A percentile compares a stretch with the other conserved stretches of the same genome.
These are phyloP conservation scores for Kokia cookei DNA, from an alignment of 441 rosid genomes.

Conservation along the genomic window DNA sequence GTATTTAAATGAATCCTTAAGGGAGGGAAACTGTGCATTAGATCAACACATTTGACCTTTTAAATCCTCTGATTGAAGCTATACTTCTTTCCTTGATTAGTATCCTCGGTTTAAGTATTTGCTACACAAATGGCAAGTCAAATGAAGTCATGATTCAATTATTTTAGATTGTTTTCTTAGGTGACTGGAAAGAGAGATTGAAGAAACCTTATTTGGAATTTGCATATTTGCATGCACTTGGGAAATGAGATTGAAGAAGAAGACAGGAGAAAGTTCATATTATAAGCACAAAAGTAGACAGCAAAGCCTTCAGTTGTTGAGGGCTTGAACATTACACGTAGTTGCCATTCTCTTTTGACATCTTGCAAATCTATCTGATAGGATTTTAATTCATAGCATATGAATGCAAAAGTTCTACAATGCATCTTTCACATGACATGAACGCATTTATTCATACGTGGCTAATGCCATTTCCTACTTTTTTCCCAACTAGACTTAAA, in stretches of 20 bases:
- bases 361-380: conserved; percentile 4
- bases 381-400: conserved; percentile 5
- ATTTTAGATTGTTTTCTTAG: background rate
- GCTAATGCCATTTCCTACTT: conserved; percentile 21
- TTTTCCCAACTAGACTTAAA: conserved; percentile 18
- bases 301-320: conserved; percentile 14
- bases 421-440: conserved; percentile 6
- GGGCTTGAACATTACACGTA: conserved; percentile 1
- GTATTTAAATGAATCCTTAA: background rate
- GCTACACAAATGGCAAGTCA: background rate
- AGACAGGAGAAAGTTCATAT: background rate
- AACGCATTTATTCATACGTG: conserved; percentile 32
- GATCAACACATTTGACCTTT: no score
- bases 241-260: background rate
- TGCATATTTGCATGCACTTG: background rate
- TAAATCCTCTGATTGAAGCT: no score
- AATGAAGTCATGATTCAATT: background rate
- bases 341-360: conserved; percentile 11
- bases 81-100: no score
- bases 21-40: background rate
- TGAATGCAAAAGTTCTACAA: background rate
- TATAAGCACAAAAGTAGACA: background rate
- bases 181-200: background rate
- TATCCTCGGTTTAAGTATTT: background rate
- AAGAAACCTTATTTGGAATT: background rate